Base-by-base conservation (phyloP, 441 rosid species). In the Adansonia gregorii region DNA sequence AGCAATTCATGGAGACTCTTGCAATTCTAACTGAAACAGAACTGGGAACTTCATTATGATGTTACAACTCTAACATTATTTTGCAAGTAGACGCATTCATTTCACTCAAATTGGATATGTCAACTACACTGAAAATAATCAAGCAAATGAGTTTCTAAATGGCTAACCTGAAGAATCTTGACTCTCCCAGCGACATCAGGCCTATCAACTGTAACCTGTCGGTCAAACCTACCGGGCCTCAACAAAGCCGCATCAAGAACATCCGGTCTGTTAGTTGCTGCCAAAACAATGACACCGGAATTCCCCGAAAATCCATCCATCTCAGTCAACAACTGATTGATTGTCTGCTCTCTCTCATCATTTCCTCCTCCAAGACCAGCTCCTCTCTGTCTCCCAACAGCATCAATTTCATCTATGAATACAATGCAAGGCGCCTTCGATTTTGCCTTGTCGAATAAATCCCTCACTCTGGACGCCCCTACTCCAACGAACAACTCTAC, bases 141-240 rank as follows among this genome's bases (percentile, higher is more conserved):
- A 64, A 64, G 74, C 24, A 19, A 59, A 73, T 74, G 52, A 19
- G 56, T 39, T 56, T 56, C 24, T 52, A 14, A 43, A 24, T n/a
- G 71, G 52, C 82, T 71, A 69, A 94, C 97, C 98, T 91, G 94
- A 85, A 94, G 96, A 67, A 94, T 94, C 85, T 82, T 90, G 67
- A 92, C 93, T 85, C 98, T 88, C n/a, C 98, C 96, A 74, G 98
- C 97, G 70, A 91, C 96, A 90, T 91, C 96, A 82, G 98, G 98
- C 86, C 97, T 83, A 69, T 94, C 98, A 10, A 92, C 96, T 0
- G 97, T 91, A 27, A 92, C 98, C 80, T 92, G 98, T 64, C 94
- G 65, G 60, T 92, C 98, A 63, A 94, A 92, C 83, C 98, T 91
- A 8, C 96, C 96, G 0, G 97, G 97, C 80, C 98, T 84, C 79